Percentiles rank a stretch among this genome's conserved stretches.
phyloP scores from a whole-genome alignment of 2,329 filamentous ascomycete genomes.

The Rhynchosporium graminicola region DNA sequence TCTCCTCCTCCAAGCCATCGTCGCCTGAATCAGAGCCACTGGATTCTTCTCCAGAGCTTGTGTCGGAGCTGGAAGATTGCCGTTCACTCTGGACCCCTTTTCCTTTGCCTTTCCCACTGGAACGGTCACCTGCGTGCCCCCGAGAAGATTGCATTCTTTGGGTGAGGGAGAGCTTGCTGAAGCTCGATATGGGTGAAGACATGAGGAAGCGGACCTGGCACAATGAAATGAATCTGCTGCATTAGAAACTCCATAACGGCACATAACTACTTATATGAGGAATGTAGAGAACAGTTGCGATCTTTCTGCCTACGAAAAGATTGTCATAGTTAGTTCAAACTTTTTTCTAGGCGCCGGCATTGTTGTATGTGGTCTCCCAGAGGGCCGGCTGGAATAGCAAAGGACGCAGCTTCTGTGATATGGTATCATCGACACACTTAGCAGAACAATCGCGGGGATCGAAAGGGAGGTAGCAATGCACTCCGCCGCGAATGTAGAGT shows the following conservation, averaged over 20 bases:
- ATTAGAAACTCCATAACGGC: constrained; percentile 30
- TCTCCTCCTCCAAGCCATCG: constrained; percentile 19
- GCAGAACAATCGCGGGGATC: constrained; percentile 9
- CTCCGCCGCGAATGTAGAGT: constrained; percentile 20
- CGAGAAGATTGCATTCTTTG: constrained; percentile 36
- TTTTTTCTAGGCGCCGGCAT: constrained; percentile 25
- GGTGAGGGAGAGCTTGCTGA: constrained; percentile 37
- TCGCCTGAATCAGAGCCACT: constrained; percentile 22
- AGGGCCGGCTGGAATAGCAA: constrained; percentile 32
- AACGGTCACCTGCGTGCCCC: constrained; percentile 18
- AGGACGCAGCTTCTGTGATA: constrained; percentile 23
- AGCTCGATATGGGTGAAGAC: constrained; percentile 37
- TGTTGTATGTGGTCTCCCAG: constrained; percentile 23
- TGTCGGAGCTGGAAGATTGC: constrained; percentile 16
- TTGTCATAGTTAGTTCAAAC: constrained; percentile 29
- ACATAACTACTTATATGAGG: constrained; percentile 31
- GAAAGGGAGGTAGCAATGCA: constrained; percentile 16
- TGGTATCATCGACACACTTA: constrained; percentile 18
- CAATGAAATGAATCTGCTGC: constrained; percentile 12
- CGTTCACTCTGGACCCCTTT: constrained; percentile 15
- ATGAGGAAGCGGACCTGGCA: constrained; percentile 29
- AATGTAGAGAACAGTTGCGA: constrained; percentile 16
- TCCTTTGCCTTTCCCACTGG: constrained; percentile 30
- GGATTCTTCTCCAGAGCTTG: constrained; percentile 21
- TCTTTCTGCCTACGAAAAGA: constrained; percentile 31